Conservation (phyloP, 805 yeast species). For the Ogataea minuta region DNA sequence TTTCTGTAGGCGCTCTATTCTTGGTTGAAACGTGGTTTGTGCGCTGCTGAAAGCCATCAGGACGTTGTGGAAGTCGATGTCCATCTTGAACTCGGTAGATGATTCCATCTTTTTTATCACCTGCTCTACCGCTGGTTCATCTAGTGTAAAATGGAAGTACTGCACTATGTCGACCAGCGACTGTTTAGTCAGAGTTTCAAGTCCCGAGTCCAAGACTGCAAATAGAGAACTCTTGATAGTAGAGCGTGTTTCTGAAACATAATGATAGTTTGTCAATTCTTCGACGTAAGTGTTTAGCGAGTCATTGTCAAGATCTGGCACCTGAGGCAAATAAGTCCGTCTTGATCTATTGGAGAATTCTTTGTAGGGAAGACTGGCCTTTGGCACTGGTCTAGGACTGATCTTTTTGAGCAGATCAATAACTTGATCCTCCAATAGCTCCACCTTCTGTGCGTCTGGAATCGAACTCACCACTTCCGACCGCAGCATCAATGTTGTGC, state of each 20-base stretch:
- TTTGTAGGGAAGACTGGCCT: conserved; percentile 18
- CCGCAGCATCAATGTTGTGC: too few species aligned
- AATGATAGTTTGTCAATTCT: conserved; percentile 21
- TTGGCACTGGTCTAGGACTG: conserved; percentile 22
- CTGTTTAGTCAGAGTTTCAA: conserved; percentile 21
- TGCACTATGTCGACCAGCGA: conserved; percentile 18
- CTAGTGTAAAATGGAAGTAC: conserved; percentile 21
- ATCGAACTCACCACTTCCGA: not conserved
- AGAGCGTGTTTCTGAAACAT: conserved; percentile 10
- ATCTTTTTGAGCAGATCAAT: conserved; percentile 24
- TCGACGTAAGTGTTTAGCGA: conserved; percentile 19
- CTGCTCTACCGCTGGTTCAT: conserved; percentile 18
- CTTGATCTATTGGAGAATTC: conserved; percentile 24
- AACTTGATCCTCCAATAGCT: conserved; percentile 18
- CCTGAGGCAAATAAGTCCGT: conserved; percentile 17
- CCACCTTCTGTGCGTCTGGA: conserved; percentile 2
- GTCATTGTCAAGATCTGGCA: conserved; percentile 13
- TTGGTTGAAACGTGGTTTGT: conserved; percentile 16
- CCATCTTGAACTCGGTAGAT: conserved; percentile 19
- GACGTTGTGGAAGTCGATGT: conserved; percentile 31
- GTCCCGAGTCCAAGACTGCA: conserved; percentile 14
- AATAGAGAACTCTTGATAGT: conserved; percentile 17
- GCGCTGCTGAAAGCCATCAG: conserved; percentile 19
- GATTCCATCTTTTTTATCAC: conserved; percentile 23
- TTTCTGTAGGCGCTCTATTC: conserved; percentile 22